phyloP scores from a whole-genome alignment of 345 rosid species.

The Dipteronia sinensis region DNA sequence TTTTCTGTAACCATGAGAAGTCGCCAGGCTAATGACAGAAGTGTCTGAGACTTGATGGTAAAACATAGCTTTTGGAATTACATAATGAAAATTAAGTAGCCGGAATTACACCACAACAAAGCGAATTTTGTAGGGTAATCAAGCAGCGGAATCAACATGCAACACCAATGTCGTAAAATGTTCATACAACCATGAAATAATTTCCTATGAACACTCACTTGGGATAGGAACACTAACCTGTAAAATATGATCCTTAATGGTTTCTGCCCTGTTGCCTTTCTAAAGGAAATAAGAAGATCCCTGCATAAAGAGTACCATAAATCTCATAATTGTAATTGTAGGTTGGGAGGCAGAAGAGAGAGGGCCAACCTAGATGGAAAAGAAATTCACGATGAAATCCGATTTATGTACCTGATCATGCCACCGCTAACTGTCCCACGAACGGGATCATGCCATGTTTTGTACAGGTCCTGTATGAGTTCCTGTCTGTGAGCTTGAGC shows the following conservation, averaged over 20 bases:
- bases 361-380: background rate
- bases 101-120: background rate
- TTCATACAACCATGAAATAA: background rate
- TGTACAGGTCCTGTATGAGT: slow-evolving; percentile 96
- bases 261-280: slow-evolving; percentile 99
- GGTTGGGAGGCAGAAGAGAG: background rate
- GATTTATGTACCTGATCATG: slow-evolving; percentile 76
- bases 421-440: slow-evolving; percentile 97
- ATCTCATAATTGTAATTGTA: background rate
- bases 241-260: slow-evolving; percentile 95
- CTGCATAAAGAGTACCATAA: slow-evolving; percentile 38
- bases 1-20: background rate
- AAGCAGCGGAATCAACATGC: background rate
- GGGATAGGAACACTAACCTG: slow-evolving; percentile 48
- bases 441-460: slow-evolving; percentile 99
- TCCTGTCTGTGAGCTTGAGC: slow-evolving; percentile 99
- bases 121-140: background rate
- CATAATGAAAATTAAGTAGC: background rate
- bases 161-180: background rate
- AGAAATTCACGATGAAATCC: background rate
- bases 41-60: background rate
- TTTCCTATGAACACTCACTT: background rate
- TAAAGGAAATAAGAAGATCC: slow-evolving; percentile 90
- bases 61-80: background rate
- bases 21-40: background rate